Percentiles rank a stretch among this genome's conserved stretches.
These are phyloP conservation scores for Aspergillus latus DNA, from an alignment of 2,329 filamentous ascomycete species.

Conservation along the genomic window DNA sequence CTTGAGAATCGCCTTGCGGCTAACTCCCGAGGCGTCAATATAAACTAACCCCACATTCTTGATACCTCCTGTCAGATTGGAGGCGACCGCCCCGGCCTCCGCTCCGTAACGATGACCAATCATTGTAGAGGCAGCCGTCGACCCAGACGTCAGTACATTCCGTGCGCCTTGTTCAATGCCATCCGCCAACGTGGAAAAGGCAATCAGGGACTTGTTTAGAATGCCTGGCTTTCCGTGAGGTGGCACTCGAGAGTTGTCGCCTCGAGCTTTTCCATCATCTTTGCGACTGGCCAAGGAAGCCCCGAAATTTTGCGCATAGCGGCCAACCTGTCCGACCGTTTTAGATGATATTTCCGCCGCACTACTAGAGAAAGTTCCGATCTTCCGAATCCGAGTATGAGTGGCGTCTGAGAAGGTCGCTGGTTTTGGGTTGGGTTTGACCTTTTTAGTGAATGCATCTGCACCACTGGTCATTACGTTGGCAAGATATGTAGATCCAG, in stretches of 20 bases:
- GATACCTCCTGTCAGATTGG: slow-evolving; percentile 75
- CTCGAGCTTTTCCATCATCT: slow-evolving; percentile 54
- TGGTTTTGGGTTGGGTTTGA: slow-evolving; percentile 73
- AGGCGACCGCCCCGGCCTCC: slow-evolving; percentile 78
- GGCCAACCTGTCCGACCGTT: slow-evolving; percentile 80
- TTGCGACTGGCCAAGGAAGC: slow-evolving; percentile 69
- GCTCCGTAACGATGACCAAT: slow-evolving; percentile 86
- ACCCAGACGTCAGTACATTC: slow-evolving; percentile 71
- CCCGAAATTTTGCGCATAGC: slow-evolving; percentile 85
- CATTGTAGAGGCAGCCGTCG: slow-evolving; percentile 77
- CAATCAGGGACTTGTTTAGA: slow-evolving; percentile 94
- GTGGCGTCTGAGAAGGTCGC: slow-evolving; percentile 85
- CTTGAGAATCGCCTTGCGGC: slow-evolving; percentile 84
- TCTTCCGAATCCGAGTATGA: slow-evolving; percentile 80
- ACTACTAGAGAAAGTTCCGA: slow-evolving; percentile 78
- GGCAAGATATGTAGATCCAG: slow-evolving; percentile 75
- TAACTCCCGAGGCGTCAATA: slow-evolving; percentile 93
- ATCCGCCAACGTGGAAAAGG: slow-evolving; percentile 90
- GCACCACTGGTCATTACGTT: slow-evolving; percentile 76
- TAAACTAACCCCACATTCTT: slow-evolving; percentile 98
- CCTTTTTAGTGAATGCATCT: slow-evolving; percentile 75
- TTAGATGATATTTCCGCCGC: slow-evolving; percentile 80
- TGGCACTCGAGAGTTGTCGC: slow-evolving; percentile 69
- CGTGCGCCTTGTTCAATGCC: slow-evolving; percentile 86
- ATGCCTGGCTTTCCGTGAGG: slow-evolving; percentile 79